Evolutionary conservation across 257 asterid species (phyloP).

Genomic region (Plantago elongata): DNA sequence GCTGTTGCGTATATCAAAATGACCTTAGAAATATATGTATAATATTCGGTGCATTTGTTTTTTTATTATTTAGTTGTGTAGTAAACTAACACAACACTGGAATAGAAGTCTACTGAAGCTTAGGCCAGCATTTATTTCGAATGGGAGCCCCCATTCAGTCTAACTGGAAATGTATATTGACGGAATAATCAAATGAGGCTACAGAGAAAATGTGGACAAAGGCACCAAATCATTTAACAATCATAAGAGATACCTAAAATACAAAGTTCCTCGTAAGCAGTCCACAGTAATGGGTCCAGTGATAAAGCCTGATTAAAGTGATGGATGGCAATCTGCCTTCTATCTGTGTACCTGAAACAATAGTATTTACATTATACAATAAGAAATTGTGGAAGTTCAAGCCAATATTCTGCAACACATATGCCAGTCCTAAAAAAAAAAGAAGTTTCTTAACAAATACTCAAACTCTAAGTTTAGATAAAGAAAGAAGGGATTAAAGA

Average conservation of each 20-base stretch:
- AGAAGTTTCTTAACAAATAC: background rate
- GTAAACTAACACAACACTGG: background rate
- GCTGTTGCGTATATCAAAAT: too few relatives aligned
- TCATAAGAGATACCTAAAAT: conserved; percentile 54
- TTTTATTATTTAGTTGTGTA: background rate
- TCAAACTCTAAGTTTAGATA: background rate
- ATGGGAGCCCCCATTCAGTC: background rate
- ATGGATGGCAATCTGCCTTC: conserved; percentile 74
- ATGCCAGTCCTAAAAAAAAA: background rate
- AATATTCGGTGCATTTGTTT: too few relatives aligned
- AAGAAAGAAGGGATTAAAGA: background rate
- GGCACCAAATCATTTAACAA: background rate
- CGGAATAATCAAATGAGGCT: background rate
- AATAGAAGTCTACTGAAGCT: background rate
- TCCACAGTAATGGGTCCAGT: conserved; percentile 89
- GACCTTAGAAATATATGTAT: too few relatives aligned
- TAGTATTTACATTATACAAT: conserved; percentile 12
- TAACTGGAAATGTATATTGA: background rate
- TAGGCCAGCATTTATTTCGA: background rate
- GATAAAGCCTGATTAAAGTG: conserved; percentile 93
- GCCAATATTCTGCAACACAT: background rate
- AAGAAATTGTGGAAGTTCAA: conserved; percentile 17
- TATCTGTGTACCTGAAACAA: conserved; percentile 80
- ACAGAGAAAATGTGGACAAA: conserved; percentile 1
- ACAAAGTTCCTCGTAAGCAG: conserved; percentile 95